Evolutionary conservation across 2,329 filamentous ascomycete species (phyloP).

Genomic region (Conoideocrella luteorostrata): DNA sequence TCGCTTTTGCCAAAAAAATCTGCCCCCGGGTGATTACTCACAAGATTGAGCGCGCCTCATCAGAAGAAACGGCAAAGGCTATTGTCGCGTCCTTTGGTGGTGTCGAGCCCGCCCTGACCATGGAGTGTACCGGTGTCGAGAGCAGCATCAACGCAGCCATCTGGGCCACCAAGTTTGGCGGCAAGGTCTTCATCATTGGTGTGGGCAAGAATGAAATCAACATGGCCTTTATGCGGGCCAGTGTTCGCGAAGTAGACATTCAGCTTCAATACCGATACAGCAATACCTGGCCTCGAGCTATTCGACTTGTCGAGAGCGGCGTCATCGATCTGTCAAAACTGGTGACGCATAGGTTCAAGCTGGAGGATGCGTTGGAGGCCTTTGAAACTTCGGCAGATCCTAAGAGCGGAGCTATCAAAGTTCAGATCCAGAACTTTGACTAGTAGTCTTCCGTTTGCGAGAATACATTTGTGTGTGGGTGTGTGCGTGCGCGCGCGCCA

Average conservation of each 20-base stretch:
- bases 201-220: conserved; percentile 94
- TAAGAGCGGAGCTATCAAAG: conserved; percentile 94
- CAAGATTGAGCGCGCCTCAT: conserved; percentile 60
- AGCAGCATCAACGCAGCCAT: conserved; percentile 80
- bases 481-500: too few relatives aligned
- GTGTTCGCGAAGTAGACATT: conserved; percentile 85
- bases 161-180: conserved; percentile 87
- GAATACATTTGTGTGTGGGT: too few relatives aligned
- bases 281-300: conserved; percentile 94
- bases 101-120: conserved; percentile 70
- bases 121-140: conserved; percentile 95
- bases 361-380: conserved; percentile 83
- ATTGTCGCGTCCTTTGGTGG: conserved; percentile 64
- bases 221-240: conserved; percentile 90
- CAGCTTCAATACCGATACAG: conserved; percentile 95
- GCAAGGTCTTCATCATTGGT: conserved; percentile 94
- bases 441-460: too few relatives aligned
- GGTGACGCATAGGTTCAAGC: conserved; percentile 78
- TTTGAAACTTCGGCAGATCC: conserved; percentile 85
- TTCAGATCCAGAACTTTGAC: conserved; percentile 75
- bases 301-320: conserved; percentile 77
- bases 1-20: conserved; percentile 78
- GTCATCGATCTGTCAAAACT: conserved; percentile 75
- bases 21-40: conserved; percentile 75
- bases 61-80: conserved; percentile 68